Evolutionary conservation across 108 stramenopile genomes (phyloP).

Genomic region (Nitzschia sp.): DNA sequence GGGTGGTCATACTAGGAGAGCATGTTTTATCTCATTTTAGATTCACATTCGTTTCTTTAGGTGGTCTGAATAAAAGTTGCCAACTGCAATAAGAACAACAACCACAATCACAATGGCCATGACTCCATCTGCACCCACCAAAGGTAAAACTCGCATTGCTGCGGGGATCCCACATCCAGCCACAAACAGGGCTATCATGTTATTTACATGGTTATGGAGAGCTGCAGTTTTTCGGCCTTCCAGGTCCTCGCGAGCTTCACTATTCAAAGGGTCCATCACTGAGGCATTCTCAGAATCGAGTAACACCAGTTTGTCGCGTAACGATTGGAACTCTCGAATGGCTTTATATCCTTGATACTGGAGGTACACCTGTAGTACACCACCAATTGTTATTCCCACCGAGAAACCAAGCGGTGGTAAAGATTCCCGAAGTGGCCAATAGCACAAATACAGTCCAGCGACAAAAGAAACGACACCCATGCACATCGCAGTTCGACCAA

Average conservation of each 20-base stretch:
- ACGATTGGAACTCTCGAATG: conserved; percentile 7
- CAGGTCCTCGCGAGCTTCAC: neutral
- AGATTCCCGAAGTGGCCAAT: conserved; percentile 2
- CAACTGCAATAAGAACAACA: no score
- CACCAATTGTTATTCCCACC: conserved; percentile 31
- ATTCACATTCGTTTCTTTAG: no score
- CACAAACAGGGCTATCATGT: neutral
- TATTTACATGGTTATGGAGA: neutral
- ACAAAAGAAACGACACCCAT: conserved; percentile 26
- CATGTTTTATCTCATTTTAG: no score
- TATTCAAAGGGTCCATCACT: neutral
- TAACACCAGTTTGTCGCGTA: neutral
- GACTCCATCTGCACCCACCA: neutral
- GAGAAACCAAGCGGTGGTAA: conserved; percentile 10
- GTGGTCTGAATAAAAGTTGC: no score
- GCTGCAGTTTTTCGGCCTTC: neutral
- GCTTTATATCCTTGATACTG: conserved; percentile 19
- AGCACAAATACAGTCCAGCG: conserved; percentile 8
- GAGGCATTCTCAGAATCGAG: neutral
- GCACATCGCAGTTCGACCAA: conserved; percentile 29
- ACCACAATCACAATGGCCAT: neutral
- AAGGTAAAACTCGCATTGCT: neutral
- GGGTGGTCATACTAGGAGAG: no score
- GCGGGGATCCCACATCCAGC: neutral
- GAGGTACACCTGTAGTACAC: conserved; percentile 17